Conservation (phyloP, 306 rosid species). For the Gillenia trifoliata region DNA sequence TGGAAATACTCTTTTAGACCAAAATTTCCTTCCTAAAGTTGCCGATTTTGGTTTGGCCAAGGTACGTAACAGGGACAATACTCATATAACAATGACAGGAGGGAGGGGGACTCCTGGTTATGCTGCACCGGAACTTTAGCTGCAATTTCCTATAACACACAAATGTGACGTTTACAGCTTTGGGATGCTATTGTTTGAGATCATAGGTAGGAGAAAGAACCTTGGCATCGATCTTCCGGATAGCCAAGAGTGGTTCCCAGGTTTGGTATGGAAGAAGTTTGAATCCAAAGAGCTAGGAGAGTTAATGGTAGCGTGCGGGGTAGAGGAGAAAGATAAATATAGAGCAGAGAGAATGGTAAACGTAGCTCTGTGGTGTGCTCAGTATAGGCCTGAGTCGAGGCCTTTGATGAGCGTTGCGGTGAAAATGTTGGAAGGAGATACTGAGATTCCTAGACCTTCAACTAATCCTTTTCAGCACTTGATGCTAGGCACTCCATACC, state of each 20-base stretch:
- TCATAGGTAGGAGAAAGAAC: conserved; percentile 43
- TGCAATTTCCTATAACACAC: conserved; percentile 30
- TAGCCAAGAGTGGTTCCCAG: conserved; percentile 43
- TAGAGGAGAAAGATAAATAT: conserved; percentile 31
- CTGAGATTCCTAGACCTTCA: conserved; percentile 32
- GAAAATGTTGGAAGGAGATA: conserved; percentile 51
- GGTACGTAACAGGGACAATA: conserved; percentile 32
- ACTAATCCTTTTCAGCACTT: conserved; percentile 35
- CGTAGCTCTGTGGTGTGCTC: conserved; percentile 40
- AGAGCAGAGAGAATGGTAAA: conserved; percentile 30
- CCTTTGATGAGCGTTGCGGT: conserved; percentile 44
- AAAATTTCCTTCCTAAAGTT: conserved; percentile 20
- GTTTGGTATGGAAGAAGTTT: conserved; percentile 34
- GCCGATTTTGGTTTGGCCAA: conserved; percentile 56
- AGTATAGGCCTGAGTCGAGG: conserved; percentile 32
- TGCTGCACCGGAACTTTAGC: conserved; percentile 43
- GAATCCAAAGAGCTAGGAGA: conserved; percentile 17
- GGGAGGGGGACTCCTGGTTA: conserved; percentile 52
- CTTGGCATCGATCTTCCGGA: conserved; percentile 12
- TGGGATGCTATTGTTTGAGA: conserved; percentile 45
- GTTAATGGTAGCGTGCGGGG: conserved; percentile 15
- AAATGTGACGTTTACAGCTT: conserved; percentile 26
- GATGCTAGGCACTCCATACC: neutral
- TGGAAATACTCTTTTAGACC: conserved; percentile 41
- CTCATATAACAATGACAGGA: conserved; percentile 31